A percentile compares a stretch with the other conserved stretches of the same genome.
phyloP scores from a whole-genome alignment of 129 eudicot genomes.

The Logfia minima region DNA sequence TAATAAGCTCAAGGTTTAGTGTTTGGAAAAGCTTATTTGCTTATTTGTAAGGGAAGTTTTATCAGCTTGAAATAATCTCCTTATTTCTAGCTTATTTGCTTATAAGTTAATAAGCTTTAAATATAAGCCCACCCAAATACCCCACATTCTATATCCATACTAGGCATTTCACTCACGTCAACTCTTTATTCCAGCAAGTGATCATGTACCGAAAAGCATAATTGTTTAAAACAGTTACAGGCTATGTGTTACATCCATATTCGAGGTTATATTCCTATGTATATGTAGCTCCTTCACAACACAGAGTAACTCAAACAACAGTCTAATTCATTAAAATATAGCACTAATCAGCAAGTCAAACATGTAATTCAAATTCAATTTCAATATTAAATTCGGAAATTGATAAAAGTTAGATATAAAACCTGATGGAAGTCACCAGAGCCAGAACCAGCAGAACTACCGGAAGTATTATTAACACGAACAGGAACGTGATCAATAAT shows the following conservation, averaged over 20 bases:
- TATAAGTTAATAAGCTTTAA: too few relatives aligned
- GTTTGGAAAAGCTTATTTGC: too few relatives aligned
- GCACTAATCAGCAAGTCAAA: not conserved
- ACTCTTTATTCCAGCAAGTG: not conserved
- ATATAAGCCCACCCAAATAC: too few relatives aligned
- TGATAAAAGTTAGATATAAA: not conserved
- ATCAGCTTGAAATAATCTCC: too few relatives aligned
- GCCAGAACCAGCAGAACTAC: conserved; percentile 99
- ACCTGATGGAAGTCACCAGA: conserved; percentile 99
- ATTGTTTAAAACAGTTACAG: too few relatives aligned
- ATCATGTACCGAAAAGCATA: not conserved
- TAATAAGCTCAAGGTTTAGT: too few relatives aligned
- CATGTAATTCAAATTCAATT: not conserved
- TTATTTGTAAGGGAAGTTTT: too few relatives aligned
- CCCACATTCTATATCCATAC: not conserved
- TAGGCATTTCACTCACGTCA: not conserved
- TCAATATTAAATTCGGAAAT: not conserved
- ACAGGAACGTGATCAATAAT: conserved; percentile 87
- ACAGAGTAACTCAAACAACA: not conserved
- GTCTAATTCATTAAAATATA: not conserved
- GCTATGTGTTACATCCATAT: too few relatives aligned
- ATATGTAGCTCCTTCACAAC: not conserved
- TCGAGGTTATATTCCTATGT: too few relatives aligned
- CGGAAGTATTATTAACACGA: conserved; percentile 93
- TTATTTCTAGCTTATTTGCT: too few relatives aligned